Percentiles rank a stretch among this genome's conserved stretches.
These are phyloP conservation scores for Pseudocercospora vitis DNA, from an alignment of 2,329 filamentous ascomycete species.

Conservation along the genomic window DNA sequence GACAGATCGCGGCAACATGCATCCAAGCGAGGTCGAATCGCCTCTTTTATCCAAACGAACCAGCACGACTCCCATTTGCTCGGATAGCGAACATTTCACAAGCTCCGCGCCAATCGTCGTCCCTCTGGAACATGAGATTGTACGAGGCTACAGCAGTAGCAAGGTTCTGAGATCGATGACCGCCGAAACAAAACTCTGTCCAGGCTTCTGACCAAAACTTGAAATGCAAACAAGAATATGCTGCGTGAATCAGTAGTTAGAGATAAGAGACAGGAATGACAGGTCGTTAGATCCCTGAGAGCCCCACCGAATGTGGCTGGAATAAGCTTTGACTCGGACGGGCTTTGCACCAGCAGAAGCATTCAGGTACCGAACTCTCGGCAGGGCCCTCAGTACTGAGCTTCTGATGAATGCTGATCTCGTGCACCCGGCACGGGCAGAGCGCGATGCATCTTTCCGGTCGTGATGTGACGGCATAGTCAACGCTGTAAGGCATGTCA, in stretches of 20 bases:
- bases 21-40: not conserved
- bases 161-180: not conserved
- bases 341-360: not conserved
- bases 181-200: not conserved
- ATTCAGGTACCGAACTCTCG: not conserved
- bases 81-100: not conserved
- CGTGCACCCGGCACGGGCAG: not conserved
- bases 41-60: not conserved
- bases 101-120: not conserved
- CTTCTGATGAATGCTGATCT: not conserved
- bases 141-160: not conserved
- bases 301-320: not conserved
- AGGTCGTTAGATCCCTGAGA: not conserved
- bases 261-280: not conserved
- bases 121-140: not conserved
- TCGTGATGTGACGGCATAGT: too few relatives aligned
- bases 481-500: too few relatives aligned
- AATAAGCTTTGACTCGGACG: not conserved
- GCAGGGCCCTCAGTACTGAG: not conserved
- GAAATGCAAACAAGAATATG: not conserved
- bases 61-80: not conserved
- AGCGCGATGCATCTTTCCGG: not conserved
- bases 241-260: not conserved
- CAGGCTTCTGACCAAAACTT: not conserved
- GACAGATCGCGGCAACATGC: not conserved